Evolutionary conservation across 2,329 filamentous ascomycete species (phyloP), one percentile per base, ranked within the genome.

Genomic region (Alternaria ventricosa): DNA sequence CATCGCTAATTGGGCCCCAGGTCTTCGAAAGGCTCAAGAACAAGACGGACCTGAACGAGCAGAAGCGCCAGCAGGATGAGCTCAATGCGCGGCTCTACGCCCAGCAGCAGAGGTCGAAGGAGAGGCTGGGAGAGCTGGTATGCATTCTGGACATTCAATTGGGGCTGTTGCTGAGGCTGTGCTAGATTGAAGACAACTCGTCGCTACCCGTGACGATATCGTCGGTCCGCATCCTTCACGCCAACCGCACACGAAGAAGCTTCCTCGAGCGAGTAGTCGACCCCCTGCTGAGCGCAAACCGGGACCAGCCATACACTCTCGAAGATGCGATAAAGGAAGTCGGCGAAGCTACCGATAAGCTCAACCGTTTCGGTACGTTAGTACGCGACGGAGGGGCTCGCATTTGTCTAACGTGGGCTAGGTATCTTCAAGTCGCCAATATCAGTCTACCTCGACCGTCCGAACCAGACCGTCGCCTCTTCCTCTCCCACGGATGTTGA

Each of bases 391-490:
- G 23, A 22, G 18, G 49, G 49, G 13, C n/a, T 30, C 23, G 44
- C 25, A 55, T 44, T 45, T 46, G 41, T 64, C 67, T 77, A 53
- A 76, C 67, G n/a, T 11, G 41, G 28, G 20, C 27, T 49, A 95
- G 93, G 93, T 76, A 94, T 98, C 75, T 97, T 96, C 83, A 90
- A 96, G 69, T 89, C 92, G 33, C 89, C 92, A 28, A 91, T 97
- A 58, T 88, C 90, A 57, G 88, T 97, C 61, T 96, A 92, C 82
- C 86, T 98, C 66, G 93, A 95, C 76, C 89, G 90, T 55, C 89
- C 93, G 11, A 86, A 89, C 63, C 87, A 88, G 51, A 87, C 89
- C 47, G 88, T 92, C 65, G 86, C 92, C 0, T 88, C 89, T 7
- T 88, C 90, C 10, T 89, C 89, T 2, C 88, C 90, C 3, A 93